A percentile compares a stretch with the other conserved stretches of the same genome.
These are phyloP conservation scores for Solanum corneliomulleri DNA, from an alignment of 257 asterid species.

Conservation along the genomic window DNA sequence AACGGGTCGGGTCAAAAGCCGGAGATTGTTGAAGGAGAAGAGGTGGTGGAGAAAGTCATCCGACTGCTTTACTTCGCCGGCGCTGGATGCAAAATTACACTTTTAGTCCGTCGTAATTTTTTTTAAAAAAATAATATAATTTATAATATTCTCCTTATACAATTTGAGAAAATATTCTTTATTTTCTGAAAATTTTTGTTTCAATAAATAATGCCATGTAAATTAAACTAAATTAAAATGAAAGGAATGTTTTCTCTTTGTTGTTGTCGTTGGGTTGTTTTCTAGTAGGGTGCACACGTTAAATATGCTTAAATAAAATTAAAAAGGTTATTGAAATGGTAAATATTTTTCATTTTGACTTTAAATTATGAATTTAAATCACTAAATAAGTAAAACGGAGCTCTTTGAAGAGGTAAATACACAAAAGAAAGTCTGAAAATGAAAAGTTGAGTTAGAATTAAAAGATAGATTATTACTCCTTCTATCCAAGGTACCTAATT, in stretches of 20 bases:
- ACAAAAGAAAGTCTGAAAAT: not conserved
- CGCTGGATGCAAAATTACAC: not conserved
- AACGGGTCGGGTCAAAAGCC: not conserved
- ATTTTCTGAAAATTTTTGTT: not conserved
- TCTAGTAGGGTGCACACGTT: too few species aligned
- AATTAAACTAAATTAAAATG: not conserved
- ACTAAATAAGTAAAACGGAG: not conserved
- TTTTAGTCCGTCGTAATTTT: not conserved
- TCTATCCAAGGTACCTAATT: not conserved
- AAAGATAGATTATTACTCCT: not conserved
- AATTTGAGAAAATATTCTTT: not conserved
- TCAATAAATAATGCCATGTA: not conserved
- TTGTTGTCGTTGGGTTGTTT: not conserved
- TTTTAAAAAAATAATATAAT: not conserved
- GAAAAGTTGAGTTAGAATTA: not conserved
- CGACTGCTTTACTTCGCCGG: not conserved
- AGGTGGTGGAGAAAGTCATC: not conserved
- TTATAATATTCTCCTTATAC: not conserved
- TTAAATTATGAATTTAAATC: too few species aligned
- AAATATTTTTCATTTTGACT: too few species aligned
- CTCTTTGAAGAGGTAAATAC: too few species aligned
- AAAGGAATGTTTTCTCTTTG: not conserved
- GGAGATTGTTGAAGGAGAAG: not conserved
- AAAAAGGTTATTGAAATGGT: not conserved
- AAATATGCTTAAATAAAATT: not conserved